These are phyloP conservation scores for Cercophora scortea DNA, from an alignment of 495 filamentous ascomycete species.

Conservation along the genomic window DNA sequence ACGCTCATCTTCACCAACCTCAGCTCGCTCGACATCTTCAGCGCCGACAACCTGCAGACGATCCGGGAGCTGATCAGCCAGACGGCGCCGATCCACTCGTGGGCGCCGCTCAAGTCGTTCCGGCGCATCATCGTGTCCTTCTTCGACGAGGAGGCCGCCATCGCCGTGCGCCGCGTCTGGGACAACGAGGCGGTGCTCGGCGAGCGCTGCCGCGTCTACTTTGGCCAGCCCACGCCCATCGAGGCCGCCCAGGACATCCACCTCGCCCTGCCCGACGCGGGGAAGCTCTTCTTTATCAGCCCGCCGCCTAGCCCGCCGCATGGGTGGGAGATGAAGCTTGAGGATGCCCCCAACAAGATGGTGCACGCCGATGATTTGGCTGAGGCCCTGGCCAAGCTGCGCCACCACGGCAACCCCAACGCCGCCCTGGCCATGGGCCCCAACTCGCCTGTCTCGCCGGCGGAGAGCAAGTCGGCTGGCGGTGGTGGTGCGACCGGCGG, in stretches of 20 bases:
- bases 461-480: constrained; percentile 10
- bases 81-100: constrained; percentile 69
- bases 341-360: constrained; percentile 89
- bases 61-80: constrained; percentile 66
- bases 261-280: constrained; percentile 71
- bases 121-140: constrained; percentile 90
- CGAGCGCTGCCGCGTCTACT: constrained; percentile 73
- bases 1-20: constrained; percentile 93
- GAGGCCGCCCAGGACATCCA: constrained; percentile 35
- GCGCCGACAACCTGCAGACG: constrained; percentile 60
- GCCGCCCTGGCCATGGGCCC: neutral
- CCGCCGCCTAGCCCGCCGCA: constrained; percentile 87
- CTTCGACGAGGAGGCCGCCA: constrained; percentile 61
- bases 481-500: neutral
- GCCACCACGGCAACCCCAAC: constrained; percentile 30
- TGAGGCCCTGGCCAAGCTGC: constrained; percentile 63
- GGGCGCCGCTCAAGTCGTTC: constrained; percentile 87
- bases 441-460: constrained; percentile 21
- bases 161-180: constrained; percentile 60
- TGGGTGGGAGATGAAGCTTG: constrained; percentile 84
- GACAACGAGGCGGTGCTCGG: constrained; percentile 65
- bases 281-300: constrained; percentile 95
- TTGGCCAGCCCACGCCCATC: constrained; percentile 67
- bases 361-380: constrained; percentile 89
- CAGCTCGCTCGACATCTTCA: constrained; percentile 68